Conservation (phyloP, 345 rosid genomes). For the Orychophragmus violaceus region DNA sequence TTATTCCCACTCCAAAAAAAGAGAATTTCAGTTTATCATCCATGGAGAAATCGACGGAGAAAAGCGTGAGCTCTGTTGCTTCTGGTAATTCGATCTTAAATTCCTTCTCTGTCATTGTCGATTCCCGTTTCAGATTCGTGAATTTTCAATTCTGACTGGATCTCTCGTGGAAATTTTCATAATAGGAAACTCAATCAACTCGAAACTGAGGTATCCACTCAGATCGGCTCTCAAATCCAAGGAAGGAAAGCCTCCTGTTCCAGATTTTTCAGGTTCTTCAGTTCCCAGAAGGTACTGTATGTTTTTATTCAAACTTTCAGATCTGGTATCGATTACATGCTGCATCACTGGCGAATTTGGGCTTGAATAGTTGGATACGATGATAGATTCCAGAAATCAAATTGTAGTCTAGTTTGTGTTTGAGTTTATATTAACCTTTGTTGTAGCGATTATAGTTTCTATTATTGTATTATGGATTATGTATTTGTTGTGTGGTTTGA, state of each 20-base stretch:
- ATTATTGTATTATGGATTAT: not conserved
- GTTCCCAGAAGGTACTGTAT: conserved; percentile 6
- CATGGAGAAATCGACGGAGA: conserved; percentile 40
- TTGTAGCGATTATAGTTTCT: not conserved
- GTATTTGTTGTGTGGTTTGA: not conserved
- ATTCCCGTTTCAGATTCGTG: not conserved
- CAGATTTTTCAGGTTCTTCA: conserved; percentile 41
- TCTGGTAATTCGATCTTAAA: conserved; percentile 34
- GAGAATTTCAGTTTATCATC: conserved; percentile 1
- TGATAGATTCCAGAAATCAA: too few relatives aligned
- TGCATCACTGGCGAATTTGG: not conserved
- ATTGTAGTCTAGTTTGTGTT: too few relatives aligned
- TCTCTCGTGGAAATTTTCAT: not conserved
- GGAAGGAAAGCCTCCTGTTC: conserved; percentile 50
- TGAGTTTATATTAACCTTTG: too few relatives aligned
- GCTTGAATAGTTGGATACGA: not conserved
- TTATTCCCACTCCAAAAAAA: not conserved
- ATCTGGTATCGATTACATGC: not conserved
- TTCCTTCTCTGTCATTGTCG: not conserved
- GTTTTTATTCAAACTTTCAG: not conserved
- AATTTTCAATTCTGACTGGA: not conserved
- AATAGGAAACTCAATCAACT: conserved; percentile 42
- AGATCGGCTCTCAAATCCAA: conserved; percentile 65
- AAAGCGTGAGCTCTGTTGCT: conserved; percentile 32
- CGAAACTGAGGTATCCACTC: conserved; percentile 69